Base-by-base conservation (phyloP, 306 rosid species). In the Abrus pulchellus region DNA sequence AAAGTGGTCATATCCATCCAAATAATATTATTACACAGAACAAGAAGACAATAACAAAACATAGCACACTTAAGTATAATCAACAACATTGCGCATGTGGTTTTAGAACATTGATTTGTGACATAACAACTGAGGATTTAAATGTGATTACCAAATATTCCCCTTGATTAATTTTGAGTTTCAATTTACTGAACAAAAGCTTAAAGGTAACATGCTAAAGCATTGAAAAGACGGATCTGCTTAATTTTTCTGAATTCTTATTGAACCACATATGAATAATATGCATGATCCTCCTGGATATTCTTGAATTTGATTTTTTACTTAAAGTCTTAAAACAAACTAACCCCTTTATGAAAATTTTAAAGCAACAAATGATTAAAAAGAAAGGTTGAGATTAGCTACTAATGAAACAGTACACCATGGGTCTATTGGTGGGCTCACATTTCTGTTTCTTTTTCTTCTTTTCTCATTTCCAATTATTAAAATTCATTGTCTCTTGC, bases 341-440 rank as follows among this genome's bases (percentile, higher is more conserved):
- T 85, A 75, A 53, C 68, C 85, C 74, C 63, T 68, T 87, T 84
- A 54, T 78, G 72, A 78, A 88, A 82, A 80, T 36, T 78, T 78
- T 77, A 82, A 80, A 81, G 85, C 84, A 41, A 76, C 81, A 80
- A 85, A 92, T 85, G 90, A 93, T 88, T 89, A 88, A 87, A 85
- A 83, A 74, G 89, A 69, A 52, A 81, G 68, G 79, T 86, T 79
- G 88, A 88, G 90, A 88, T 68, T 78, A 88, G 89, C 88, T 88
- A 69, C 67, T 82, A 78, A 85, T 87, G 97, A 86, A 88, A 87
- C 90, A 86, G 72, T 74, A 85, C 92, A 88, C 69, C 70, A 87
- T 90, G 92, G 89, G 86, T 77, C 85, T 83, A 66, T 90, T 86
- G 87, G 92, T 89, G 97, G 92, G 83, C 90, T 85, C 88, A 66